A percentile compares a stretch with the other conserved stretches of the same genome.
Evolutionary conservation across 176 grass and related monocot genomes (phyloP).

Genomic region (Cenchrus purpureus): DNA sequence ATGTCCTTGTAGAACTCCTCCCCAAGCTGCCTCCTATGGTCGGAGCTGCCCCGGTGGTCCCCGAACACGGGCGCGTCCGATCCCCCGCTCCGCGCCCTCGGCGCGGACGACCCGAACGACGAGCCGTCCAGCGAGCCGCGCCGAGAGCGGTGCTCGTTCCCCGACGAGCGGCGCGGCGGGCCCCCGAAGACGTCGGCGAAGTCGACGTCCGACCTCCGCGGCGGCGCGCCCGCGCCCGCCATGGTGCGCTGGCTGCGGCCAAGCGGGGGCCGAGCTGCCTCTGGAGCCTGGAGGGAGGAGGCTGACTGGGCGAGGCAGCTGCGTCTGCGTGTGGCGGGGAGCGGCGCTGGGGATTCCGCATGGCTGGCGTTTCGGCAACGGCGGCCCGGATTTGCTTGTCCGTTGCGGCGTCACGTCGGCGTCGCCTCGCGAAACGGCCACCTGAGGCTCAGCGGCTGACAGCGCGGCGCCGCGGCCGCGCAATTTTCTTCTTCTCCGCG

Average conservation of each 20-base stretch:
- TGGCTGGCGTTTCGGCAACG: slow-evolving; percentile 46
- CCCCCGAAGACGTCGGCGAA: slow-evolving; percentile 92
- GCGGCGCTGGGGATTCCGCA: slow-evolving; percentile 33
- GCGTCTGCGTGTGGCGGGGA: slow-evolving; percentile 47
- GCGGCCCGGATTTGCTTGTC: slow-evolving; percentile 37
- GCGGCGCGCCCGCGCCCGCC: slow-evolving; percentile 12
- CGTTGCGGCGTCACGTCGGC: slow-evolving; percentile 3
- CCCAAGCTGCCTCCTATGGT: slow-evolving; percentile 60
- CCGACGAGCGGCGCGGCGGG: slow-evolving; percentile 68
- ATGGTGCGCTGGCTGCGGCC: slow-evolving; percentile 18
- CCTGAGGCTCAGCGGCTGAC: background rate
- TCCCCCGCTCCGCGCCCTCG: slow-evolving; percentile 37
- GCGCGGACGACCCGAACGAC: slow-evolving; percentile 34
- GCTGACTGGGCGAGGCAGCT: background rate
- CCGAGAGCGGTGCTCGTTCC: slow-evolving; percentile 49
- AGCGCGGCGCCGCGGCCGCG: background rate
- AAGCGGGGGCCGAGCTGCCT: background rate
- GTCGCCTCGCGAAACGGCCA: background rate
- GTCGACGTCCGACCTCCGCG: slow-evolving; percentile 51
- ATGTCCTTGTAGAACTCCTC: slow-evolving; percentile 91
- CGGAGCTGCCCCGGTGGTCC: slow-evolving; percentile 56
- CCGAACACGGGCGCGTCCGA: slow-evolving; percentile 77
- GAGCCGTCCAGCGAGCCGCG: slow-evolving; percentile 55
- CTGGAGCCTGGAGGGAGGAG: background rate
- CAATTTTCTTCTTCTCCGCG: background rate